Percentiles rank a stretch among this genome's conserved stretches.
Evolutionary conservation across 164 flowering plant species (phyloP).

Genomic region (Sedum album): DNA sequence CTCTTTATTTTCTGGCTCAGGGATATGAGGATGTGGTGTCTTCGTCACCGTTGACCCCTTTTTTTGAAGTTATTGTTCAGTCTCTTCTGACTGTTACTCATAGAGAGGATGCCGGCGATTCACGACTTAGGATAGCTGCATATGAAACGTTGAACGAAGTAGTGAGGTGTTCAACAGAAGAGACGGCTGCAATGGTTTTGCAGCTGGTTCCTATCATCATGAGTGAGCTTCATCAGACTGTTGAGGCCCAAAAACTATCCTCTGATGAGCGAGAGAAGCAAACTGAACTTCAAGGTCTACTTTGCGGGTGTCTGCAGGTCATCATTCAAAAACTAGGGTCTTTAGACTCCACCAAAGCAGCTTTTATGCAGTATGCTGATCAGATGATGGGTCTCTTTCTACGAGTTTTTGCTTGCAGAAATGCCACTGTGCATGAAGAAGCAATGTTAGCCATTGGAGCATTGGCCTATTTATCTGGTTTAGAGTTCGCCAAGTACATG

Average conservation of each 20-base stretch:
- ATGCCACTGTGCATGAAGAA: conserved; percentile 58
- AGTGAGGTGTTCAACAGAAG: conserved; percentile 55
- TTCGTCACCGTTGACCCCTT: conserved; percentile 40
- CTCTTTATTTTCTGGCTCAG: conserved; percentile 60
- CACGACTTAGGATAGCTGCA: conserved; percentile 51
- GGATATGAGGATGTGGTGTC: conserved; percentile 45
- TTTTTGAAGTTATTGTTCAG: conserved; percentile 50
- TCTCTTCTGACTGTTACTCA: conserved; percentile 45
- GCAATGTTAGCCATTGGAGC: conserved; percentile 69
- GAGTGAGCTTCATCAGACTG: conserved; percentile 49
- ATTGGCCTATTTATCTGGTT: conserved; percentile 43
- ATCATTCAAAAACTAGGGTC: conserved; percentile 50
- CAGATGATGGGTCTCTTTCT: conserved; percentile 54
- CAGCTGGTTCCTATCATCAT: conserved; percentile 47
- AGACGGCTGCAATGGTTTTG: conserved; percentile 40
- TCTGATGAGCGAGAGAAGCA: conserved; percentile 50
- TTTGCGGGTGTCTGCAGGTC: conserved; percentile 57
- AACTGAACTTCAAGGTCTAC: conserved; percentile 52
- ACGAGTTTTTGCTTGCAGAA: conserved; percentile 47
- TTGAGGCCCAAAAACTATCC: conserved; percentile 38
- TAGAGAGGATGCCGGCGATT: conserved; percentile 58
- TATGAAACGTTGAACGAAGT: conserved; percentile 59
- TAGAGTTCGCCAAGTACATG: conserved; percentile 50
- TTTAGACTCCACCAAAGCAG: conserved; percentile 34
- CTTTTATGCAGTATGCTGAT: conserved; percentile 45